Base-by-base conservation (phyloP, 2,329 filamentous ascomycete genomes). In the Fusarium liriodendri region DNA sequence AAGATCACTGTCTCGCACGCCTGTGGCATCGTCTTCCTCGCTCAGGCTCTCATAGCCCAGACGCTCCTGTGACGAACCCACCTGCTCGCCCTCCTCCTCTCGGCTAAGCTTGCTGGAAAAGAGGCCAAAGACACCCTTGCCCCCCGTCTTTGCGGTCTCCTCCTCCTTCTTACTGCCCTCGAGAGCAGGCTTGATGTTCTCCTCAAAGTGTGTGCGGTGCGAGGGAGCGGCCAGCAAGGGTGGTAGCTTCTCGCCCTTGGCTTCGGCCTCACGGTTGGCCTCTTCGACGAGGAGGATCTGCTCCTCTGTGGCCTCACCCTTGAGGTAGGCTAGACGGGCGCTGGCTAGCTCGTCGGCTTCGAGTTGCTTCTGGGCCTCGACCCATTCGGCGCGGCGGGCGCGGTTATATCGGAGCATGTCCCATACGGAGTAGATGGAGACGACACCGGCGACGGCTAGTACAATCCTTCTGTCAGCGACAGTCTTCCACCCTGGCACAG, bases 381-480 rank as follows among this genome's bases (percentile, higher is more conserved):
- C 78, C 84, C 90, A 91, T 80, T 91, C 89, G 78, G 82, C 83
- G 78, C 88, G 89, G 77, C 89, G 88, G 82, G 88, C 87, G 77
- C 87, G 87, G 85, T 91, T 91, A 81, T 89, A 88, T 63, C 85
- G 84, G 69, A 90, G 84, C 89, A 91, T 91, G 81, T 91, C 89
- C 83, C 85, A 87, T 20, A 89, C 87, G 38, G 89, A 89, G 84
- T 90, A 91, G 71, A 87, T 82, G 64, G 88, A 90, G 45, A 89
- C 84, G 32, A 90, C 83, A 73, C 86, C 85, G 69, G 88, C 88
- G 70, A 91, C 83, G 59, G 84, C 89, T 90, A 68, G 22, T 40
- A 16, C 33, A 18, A 25, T 16, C 62, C n/a, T 18, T 20, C 47
- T 60, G 37, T 75, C 45, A 75, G 71, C 37, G 52, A 58, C 13